These are phyloP conservation scores for Chalara sp. DNA, from an alignment of 2,329 filamentous ascomycete genomes.

Conservation along the genomic window DNA sequence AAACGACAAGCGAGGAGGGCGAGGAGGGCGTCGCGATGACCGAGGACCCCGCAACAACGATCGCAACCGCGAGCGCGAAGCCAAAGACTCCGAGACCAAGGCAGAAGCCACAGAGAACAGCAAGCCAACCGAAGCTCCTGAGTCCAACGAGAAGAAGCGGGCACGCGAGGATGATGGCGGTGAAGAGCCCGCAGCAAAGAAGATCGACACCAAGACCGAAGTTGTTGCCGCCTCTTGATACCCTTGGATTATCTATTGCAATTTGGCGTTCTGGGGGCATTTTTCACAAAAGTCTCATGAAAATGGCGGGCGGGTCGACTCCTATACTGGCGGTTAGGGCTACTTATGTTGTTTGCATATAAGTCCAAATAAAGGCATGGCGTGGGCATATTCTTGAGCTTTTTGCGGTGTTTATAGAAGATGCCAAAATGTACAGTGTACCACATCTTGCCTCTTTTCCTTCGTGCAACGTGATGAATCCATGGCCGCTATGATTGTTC, in stretches of 20 bases:
- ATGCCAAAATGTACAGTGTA: no score
- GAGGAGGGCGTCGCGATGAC: conserved; percentile 34
- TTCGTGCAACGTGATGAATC: no score
- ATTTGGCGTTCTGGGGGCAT: neutral
- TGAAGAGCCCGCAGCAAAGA: conserved; percentile 51
- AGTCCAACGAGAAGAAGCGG: conserved; percentile 24
- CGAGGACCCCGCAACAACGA: conserved; percentile 29
- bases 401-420: no score
- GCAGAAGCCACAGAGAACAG: conserved; percentile 9
- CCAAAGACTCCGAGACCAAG: conserved; percentile 15
- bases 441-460: no score
- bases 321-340: no score
- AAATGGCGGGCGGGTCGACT: no score
- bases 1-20: conserved; percentile 1
- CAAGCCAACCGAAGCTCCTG: conserved; percentile 14
- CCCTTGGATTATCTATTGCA: conserved; percentile 1
- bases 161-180: conserved; percentile 36
- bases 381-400: no score
- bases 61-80: conserved; percentile 29
- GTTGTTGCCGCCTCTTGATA: conserved; percentile 20
- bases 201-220: conserved; percentile 41
- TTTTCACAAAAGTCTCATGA: neutral
- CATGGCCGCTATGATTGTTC: no score
- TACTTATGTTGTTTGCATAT: no score
- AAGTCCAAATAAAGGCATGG: no score